phyloP scores from a whole-genome alignment of 306 rosid species.

The Citrullus mucosospermus region DNA sequence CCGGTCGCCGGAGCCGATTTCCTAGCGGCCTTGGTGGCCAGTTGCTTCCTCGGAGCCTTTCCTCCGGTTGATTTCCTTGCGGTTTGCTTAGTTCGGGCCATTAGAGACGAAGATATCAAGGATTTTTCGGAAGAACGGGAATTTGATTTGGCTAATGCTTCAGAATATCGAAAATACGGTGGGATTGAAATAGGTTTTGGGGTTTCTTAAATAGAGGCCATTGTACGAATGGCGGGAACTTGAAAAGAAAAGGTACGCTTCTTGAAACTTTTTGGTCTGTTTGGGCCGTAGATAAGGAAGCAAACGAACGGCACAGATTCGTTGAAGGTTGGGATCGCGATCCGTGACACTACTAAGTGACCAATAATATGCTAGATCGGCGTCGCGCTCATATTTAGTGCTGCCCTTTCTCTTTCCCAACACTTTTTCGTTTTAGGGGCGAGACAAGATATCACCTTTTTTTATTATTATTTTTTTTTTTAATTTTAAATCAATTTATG shows the following conservation, averaged over 20 bases:
- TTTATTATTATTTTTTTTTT: too few relatives aligned
- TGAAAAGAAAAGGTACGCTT: background rate
- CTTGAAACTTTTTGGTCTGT: background rate
- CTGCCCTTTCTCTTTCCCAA: background rate
- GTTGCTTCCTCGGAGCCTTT: slow-evolving; percentile 4
- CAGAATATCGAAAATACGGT: too few relatives aligned
- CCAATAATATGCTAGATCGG: background rate
- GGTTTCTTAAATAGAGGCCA: background rate
- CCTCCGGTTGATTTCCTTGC: slow-evolving; percentile 5
- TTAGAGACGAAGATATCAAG: background rate
- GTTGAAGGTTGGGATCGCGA: background rate
- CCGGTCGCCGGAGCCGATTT: slow-evolving; percentile 2
- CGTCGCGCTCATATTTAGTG: background rate
- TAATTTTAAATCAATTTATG: too few relatives aligned
- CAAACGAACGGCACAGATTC: background rate
- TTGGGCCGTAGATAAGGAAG: background rate
- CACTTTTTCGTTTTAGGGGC: background rate
- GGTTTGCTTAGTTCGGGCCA: slow-evolving; percentile 2
- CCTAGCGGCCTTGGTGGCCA: slow-evolving; percentile 2
- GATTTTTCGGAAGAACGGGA: too few relatives aligned
- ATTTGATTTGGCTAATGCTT: background rate
- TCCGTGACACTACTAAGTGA: background rate
- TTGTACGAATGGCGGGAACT: background rate
- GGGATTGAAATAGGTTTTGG: background rate
- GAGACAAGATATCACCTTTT: too few relatives aligned